A percentile compares a stretch with the other conserved stretches of the same genome.
These are phyloP conservation scores for Periconia macrospinosa DNA, from an alignment of 2,329 filamentous ascomycete genomes.

Conservation along the genomic window DNA sequence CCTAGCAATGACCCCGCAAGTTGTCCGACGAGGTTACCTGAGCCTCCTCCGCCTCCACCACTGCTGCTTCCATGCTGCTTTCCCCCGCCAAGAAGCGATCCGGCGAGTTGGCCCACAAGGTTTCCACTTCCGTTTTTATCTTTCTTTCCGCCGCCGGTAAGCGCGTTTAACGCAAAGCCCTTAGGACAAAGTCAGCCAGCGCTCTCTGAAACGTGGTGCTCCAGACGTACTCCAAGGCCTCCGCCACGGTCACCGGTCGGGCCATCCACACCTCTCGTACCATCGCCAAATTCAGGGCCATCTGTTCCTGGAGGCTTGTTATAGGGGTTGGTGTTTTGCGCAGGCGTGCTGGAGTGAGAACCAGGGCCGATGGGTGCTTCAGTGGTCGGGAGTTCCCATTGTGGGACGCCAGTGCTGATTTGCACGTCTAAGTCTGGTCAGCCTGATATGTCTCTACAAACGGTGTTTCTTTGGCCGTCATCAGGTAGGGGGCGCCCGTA, in stretches of 20 bases:
- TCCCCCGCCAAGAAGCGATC: conserved; percentile 43
- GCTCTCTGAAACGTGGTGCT: conserved; percentile 2
- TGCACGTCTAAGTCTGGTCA: conserved; percentile 56
- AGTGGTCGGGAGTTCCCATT: conserved; percentile 73
- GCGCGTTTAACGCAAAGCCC: conserved; percentile 64
- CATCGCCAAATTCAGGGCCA: conserved; percentile 42
- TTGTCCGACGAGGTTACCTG: conserved; percentile 53
- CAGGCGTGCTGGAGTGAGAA: conserved; percentile 51
- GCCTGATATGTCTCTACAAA: background rate
- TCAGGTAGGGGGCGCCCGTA: conserved; percentile 13
- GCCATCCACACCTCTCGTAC: conserved; percentile 55
- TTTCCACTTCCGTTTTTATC: conserved; percentile 37
- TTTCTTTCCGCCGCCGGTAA: conserved; percentile 46
- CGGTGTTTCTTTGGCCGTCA: too few species aligned
- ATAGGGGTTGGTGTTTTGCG: conserved; percentile 62
- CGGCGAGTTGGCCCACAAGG: conserved; percentile 59
- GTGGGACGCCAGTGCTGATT: conserved; percentile 69
- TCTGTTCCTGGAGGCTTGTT: conserved; percentile 50
- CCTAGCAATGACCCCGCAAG: conserved; percentile 54
- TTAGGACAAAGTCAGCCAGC: conserved; percentile 39
- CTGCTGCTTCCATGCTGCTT: conserved; percentile 38
- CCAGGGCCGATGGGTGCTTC: conserved; percentile 64
- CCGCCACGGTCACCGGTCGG: conserved; percentile 57
- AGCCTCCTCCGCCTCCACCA: conserved; percentile 29
- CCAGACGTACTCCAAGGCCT: conserved; percentile 62